A percentile compares a stretch with the other conserved stretches of the same genome.
Conservation (phyloP, 2,329 filamentous ascomycete genomes). For the Arachnomyces sp. region DNA sequence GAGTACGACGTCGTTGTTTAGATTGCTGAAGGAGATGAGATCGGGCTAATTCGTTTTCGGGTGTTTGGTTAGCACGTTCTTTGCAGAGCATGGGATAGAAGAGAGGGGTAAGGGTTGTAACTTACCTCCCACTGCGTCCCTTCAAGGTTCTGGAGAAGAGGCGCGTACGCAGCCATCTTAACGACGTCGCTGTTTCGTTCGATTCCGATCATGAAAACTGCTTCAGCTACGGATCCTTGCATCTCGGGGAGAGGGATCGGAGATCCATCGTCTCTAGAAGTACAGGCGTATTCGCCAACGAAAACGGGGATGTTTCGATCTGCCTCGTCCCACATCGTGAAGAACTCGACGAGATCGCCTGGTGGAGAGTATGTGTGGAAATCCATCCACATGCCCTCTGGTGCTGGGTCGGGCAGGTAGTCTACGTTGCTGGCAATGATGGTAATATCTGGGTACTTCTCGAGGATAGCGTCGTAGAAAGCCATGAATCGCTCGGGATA, state of each 20-base stretch:
- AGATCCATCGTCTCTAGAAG: conserved; percentile 8
- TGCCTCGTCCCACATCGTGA: conserved; percentile 48
- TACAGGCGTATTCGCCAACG: conserved; percentile 24
- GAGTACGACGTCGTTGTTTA: conserved; percentile 20
- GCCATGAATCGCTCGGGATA: conserved; percentile 50
- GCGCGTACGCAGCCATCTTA: conserved; percentile 29
- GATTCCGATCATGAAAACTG: conserved; percentile 52
- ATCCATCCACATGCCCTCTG: conserved; percentile 36
- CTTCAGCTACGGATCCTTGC: conserved; percentile 53
- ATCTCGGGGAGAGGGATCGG: conserved; percentile 19
- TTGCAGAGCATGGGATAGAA: neutral
- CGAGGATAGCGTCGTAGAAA: conserved; percentile 51
- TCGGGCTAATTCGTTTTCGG: conserved; percentile 19
- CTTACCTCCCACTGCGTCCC: conserved; percentile 27
- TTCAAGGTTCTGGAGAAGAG: conserved; percentile 28
- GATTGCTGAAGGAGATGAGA: conserved; percentile 24
- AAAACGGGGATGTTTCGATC: conserved; percentile 23
- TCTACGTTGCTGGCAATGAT: conserved; percentile 43
- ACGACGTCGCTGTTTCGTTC: conserved; percentile 32
- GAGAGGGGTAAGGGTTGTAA: neutral
- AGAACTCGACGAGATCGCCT: conserved; percentile 43
- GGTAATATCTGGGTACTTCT: conserved; percentile 47
- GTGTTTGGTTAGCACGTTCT: too few relatives aligned
- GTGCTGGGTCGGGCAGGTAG: conserved; percentile 22
- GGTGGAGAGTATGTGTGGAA: conserved; percentile 47